phyloP scores from a whole-genome alignment of 2,329 filamentous ascomycete genomes.

The Penicillium sp. region DNA sequence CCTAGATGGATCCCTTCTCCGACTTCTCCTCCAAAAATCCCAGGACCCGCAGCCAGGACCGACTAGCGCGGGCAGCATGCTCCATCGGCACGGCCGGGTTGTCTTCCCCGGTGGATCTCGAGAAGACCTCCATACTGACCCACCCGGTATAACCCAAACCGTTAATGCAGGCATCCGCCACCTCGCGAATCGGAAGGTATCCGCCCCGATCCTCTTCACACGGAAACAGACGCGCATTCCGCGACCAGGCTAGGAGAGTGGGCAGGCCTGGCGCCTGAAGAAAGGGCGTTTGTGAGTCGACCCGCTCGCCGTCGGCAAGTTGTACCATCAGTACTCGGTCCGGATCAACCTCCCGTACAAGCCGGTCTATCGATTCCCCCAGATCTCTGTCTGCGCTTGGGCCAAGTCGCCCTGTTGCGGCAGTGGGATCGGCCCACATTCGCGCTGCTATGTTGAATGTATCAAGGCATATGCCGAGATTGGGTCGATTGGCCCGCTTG shows the following conservation, averaged over 20 bases:
- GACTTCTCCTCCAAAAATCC: constrained; percentile 4
- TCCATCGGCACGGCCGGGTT: constrained; percentile 54
- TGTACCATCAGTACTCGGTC: constrained; percentile 71
- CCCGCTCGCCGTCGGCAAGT: constrained; percentile 67
- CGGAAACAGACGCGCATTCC: constrained; percentile 69
- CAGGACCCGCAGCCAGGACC: constrained; percentile 19
- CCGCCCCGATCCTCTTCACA: constrained; percentile 59
- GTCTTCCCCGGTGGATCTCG: constrained; percentile 53
- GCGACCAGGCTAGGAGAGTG: constrained; percentile 69
- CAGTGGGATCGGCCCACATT: constrained; percentile 66
- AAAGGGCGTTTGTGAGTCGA: constrained; percentile 53
- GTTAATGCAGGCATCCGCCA: constrained; percentile 60
- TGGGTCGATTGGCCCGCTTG: constrained; percentile 60
- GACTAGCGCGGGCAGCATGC: constrained; percentile 49
- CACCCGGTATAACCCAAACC: constrained; percentile 63
- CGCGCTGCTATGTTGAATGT: constrained; percentile 73
- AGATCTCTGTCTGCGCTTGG: constrained; percentile 55
- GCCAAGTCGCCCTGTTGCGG: constrained; percentile 48
- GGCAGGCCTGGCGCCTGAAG: constrained; percentile 58
- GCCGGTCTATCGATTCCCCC: constrained; percentile 51
- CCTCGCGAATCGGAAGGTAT: constrained; percentile 63
- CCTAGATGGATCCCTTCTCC: neutral
- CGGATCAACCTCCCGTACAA: constrained; percentile 57
- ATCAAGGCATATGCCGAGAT: constrained; percentile 74
- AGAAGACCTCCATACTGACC: constrained; percentile 69